Conservation (phyloP, 2,329 filamentous ascomycete species). For the Scedosporium aurantiacum region DNA sequence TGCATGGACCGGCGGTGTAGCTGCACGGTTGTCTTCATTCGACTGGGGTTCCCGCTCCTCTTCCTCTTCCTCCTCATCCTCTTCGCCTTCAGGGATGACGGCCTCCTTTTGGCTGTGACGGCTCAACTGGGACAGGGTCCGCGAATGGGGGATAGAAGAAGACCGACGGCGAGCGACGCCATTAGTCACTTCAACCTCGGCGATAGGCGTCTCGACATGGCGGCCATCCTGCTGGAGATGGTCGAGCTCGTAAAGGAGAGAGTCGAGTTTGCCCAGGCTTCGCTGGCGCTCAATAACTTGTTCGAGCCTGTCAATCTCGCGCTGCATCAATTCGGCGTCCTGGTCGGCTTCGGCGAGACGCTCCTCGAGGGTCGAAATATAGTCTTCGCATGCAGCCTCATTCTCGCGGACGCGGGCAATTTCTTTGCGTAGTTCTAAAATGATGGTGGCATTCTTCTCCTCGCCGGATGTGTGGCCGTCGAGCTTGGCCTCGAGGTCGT, state of each 20-base stretch:
- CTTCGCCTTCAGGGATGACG: slow-evolving; percentile 42
- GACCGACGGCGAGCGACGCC: slow-evolving; percentile 29
- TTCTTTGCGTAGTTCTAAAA: slow-evolving; percentile 83
- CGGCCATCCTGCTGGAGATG: slow-evolving; percentile 54
- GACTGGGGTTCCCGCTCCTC: slow-evolving; percentile 30
- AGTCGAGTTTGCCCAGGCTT: slow-evolving; percentile 89
- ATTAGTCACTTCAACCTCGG: slow-evolving; percentile 16
- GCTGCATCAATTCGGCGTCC: slow-evolving; percentile 92
- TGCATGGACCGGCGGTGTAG: neutral
- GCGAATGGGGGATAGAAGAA: slow-evolving; percentile 37
- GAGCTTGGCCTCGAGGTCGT: slow-evolving; percentile 81
- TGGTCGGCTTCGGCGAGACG: slow-evolving; percentile 91
- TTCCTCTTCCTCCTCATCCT: slow-evolving; percentile 34
- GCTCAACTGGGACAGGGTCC: slow-evolving; percentile 42
- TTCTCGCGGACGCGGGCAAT: slow-evolving; percentile 79
- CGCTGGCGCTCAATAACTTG: slow-evolving; percentile 92
- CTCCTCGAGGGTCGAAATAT: slow-evolving; percentile 94
- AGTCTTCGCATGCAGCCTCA: slow-evolving; percentile 84
- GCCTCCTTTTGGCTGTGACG: slow-evolving; percentile 43
- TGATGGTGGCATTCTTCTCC: slow-evolving; percentile 79
- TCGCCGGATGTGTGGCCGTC: slow-evolving; percentile 85
- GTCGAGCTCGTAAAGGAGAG: slow-evolving; percentile 81
- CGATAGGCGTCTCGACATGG: slow-evolving; percentile 18
- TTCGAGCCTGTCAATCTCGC: slow-evolving; percentile 87
- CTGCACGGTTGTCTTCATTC: neutral